These are phyloP conservation scores for Tribonema minus DNA, from an alignment of 108 stramenopile genomes.

Conservation along the genomic window DNA sequence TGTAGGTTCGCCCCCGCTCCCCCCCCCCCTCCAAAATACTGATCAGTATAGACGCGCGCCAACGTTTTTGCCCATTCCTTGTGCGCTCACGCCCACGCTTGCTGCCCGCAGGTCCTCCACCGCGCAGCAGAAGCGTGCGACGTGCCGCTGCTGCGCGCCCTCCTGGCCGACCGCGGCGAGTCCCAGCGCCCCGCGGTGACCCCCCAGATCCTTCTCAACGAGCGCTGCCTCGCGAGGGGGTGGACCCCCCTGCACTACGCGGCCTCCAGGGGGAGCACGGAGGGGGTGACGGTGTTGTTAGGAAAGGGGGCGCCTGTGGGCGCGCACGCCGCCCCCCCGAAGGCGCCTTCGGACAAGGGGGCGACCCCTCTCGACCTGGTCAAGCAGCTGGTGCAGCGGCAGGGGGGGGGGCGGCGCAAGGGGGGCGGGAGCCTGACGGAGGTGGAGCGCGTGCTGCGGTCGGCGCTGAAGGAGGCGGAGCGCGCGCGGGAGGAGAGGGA, in stretches of 20 bases:
- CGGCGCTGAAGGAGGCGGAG: conserved; percentile 33
- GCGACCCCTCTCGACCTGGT: neutral
- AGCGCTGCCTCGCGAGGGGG: conserved; percentile 27
- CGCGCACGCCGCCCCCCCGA: conserved; percentile 9
- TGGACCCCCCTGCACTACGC: conserved; percentile 44
- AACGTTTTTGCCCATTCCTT: too few relatives aligned
- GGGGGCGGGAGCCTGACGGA: conserved; percentile 39
- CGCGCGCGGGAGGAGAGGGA: conserved; percentile 37
- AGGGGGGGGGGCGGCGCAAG: conserved; percentile 11
- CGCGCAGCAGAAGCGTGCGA: conserved; percentile 30
- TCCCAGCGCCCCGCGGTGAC: neutral
- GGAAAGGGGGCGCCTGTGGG: conserved; percentile 13
- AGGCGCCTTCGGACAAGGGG: too few relatives aligned
- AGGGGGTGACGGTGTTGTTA: conserved; percentile 6
- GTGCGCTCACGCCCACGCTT: too few relatives aligned
- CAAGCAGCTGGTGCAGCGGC: conserved; percentile 23
- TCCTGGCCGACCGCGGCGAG: conserved; percentile 21
- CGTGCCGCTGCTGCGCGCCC: conserved; percentile 4
- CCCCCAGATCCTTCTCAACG: conserved; percentile 25
- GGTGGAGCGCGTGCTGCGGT: conserved; percentile 22
- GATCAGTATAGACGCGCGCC: too few relatives aligned
- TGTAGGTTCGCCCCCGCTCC: too few relatives aligned
- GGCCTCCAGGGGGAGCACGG: conserved; percentile 2
- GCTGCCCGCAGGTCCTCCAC: conserved; percentile 9
- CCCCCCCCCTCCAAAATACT: too few relatives aligned